These are phyloP conservation scores for Vigna trinervia DNA, from an alignment of 306 rosid genomes.

Conservation along the genomic window DNA sequence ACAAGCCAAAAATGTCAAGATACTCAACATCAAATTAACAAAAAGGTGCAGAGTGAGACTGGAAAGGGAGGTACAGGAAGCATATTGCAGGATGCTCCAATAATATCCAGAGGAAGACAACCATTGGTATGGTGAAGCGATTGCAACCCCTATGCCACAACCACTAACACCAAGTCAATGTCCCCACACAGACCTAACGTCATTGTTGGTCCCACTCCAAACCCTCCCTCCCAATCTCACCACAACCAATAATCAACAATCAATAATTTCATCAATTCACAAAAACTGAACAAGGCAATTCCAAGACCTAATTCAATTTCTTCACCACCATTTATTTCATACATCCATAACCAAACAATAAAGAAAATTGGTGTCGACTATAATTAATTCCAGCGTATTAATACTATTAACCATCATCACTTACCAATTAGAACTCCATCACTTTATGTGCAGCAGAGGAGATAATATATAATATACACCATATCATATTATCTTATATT, in stretches of 20 bases:
- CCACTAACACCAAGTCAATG: background rate
- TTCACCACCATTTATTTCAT: background rate
- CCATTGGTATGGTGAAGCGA: background rate
- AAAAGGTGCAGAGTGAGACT: background rate
- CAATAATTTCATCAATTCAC: background rate
- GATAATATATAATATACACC: too few relatives aligned
- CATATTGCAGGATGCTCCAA: background rate
- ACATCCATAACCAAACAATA: constrained; percentile 16
- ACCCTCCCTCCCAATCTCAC: background rate
- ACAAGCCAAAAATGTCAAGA: background rate
- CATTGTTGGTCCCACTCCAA: background rate
- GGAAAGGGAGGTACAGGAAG: too few relatives aligned
- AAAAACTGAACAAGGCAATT: background rate
- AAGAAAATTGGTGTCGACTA: background rate
- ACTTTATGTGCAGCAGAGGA: background rate
- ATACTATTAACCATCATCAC: background rate
- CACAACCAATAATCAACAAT: background rate
- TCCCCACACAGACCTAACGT: background rate
- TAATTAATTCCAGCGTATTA: background rate
- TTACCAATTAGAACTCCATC: background rate
- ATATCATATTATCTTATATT: too few relatives aligned
- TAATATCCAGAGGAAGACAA: background rate
- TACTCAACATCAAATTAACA: background rate
- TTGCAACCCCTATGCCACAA: background rate
- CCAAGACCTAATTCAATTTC: constrained; percentile 3